These are phyloP conservation scores for Hymenoscyphus infarciens DNA, from an alignment of 2,329 filamentous ascomycete genomes.

Conservation along the genomic window DNA sequence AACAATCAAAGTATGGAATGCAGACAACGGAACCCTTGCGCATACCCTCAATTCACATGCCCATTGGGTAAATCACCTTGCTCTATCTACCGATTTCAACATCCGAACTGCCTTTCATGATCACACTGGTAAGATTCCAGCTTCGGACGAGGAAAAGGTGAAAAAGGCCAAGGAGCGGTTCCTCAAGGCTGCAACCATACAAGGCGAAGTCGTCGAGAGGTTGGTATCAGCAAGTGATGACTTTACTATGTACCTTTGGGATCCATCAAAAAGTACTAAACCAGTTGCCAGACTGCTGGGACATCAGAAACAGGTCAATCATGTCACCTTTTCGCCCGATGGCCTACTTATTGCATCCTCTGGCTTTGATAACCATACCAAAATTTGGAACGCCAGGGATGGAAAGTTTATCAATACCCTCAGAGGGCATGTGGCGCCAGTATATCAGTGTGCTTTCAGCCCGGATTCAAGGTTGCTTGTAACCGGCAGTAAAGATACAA, in stretches of 20 bases:
- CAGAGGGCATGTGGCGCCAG: conserved; percentile 83
- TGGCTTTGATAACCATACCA: conserved; percentile 92
- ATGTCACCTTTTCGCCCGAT: conserved; percentile 91
- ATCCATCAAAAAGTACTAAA: conserved; percentile 73
- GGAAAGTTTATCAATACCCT: conserved; percentile 82
- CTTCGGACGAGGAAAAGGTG: conserved; percentile 65
- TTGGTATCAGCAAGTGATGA: conserved; percentile 91
- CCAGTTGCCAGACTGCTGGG: conserved; percentile 85
- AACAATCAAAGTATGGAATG: conserved; percentile 87
- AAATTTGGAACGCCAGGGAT: conserved; percentile 78
- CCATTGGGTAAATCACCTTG: conserved; percentile 94
- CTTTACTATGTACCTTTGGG: conserved; percentile 95
- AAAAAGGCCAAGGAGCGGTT: conserved; percentile 78
- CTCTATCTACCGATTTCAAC: conserved; percentile 88
- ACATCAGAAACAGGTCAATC: conserved; percentile 95
- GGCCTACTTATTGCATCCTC: conserved; percentile 82
- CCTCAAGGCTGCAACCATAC: conserved; percentile 75
- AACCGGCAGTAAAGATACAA: conserved; percentile 74
- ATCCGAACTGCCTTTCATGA: conserved; percentile 84
- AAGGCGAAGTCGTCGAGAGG: conserved; percentile 74
- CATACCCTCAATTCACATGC: conserved; percentile 79
- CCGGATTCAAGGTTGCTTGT: conserved; percentile 88
- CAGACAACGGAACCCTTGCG: conserved; percentile 70
- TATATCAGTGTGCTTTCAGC: conserved; percentile 90
- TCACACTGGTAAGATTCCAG: conserved; percentile 69